Base-by-base conservation (phyloP, 192 early-diverging fungal species). In the Coemansia erecta region DNA sequence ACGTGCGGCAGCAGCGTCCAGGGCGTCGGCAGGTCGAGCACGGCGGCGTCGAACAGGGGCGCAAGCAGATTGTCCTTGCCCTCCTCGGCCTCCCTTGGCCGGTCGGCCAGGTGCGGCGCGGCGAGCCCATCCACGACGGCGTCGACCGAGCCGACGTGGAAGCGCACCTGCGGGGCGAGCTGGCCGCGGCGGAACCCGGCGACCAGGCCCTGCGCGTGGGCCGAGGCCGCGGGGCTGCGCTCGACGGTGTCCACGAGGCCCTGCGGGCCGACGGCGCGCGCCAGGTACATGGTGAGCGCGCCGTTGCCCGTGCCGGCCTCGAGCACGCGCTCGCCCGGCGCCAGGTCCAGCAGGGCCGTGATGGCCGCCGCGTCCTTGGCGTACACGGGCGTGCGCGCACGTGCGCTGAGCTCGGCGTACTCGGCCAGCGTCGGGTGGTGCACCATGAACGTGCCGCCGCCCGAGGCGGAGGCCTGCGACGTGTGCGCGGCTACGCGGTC, bases 221-320 rank as follows among this genome's bases (percentile, higher is more conserved):
- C 22, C 7, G 73, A 59, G 15, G 78, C 80, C 1, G 59, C 52
- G 26, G 70, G 55, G 21, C 71, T 57, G 14, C 78, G 72, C 21
- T 89, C 87, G 35, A 87, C 81, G 0, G 87, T 86, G 31, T 82
- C 62, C 12, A 89, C 75, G 15, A 60, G 46, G 0, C 81, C 76
- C 0, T n/a, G 17, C 0, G 22, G 14, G 10, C 59, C 70, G 10
- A 88, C 77, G 0, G 85, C 82, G 1, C 82, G 58, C 1, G 86
- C 85, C 64, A 89, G 58, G 46, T 86, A 76, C 58, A 89, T 61
- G 0, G 85, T 85, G 45, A 89, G 65, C 22, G 81, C 81, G 1
- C 81, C 87, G 51, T 89, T 89, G 0, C 87, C 87, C 0, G 87
- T 89, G 0, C 87, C 87, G 0, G 86, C 87, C 61, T 89, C 87